Percentiles rank a stretch among this genome's conserved stretches.
Evolutionary conservation across 805 yeast species (phyloP).

Genomic region (Candida ficus): DNA sequence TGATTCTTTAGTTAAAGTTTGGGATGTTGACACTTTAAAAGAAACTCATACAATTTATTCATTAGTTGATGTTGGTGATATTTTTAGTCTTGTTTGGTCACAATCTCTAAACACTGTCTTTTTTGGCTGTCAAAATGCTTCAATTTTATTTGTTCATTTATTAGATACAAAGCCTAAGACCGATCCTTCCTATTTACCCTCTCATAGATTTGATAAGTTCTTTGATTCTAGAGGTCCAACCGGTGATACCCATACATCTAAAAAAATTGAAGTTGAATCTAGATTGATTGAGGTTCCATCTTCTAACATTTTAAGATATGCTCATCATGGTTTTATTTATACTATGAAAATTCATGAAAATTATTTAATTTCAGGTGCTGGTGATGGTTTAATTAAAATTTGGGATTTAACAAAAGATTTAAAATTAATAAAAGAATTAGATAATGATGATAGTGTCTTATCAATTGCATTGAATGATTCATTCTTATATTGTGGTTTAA

Average conservation of each 20-base stretch:
- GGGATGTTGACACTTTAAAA: constrained; percentile 52
- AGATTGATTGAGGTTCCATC: constrained; percentile 63
- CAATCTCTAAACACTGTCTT: constrained; percentile 55
- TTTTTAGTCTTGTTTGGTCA: constrained; percentile 76
- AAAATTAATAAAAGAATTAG: constrained; percentile 35
- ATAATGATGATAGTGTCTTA: constrained; percentile 65
- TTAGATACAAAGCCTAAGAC: constrained; percentile 23
- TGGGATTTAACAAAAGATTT: constrained; percentile 50
- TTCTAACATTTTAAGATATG: constrained; percentile 64
- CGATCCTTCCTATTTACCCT: constrained; percentile 43
- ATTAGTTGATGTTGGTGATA: constrained; percentile 85
- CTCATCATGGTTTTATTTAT: constrained; percentile 89
- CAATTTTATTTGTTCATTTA: constrained; percentile 64
- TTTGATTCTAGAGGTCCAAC: constrained; percentile 90
- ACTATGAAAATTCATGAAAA: constrained; percentile 40
- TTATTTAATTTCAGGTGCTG: constrained; percentile 68
- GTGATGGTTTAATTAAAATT: constrained; percentile 81
- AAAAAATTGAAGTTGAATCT: constrained; percentile 9
- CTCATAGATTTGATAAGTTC: constrained; percentile 71
- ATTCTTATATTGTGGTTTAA: constrained; percentile 78
- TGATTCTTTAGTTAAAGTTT: constrained; percentile 83
- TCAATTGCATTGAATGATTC: constrained; percentile 62
- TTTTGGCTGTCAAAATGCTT: constrained; percentile 91
- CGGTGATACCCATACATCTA: constrained; percentile 33
- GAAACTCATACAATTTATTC: constrained; percentile 76